Evolutionary conservation across 441 rosid genomes (phyloP), one percentile per base, ranked within the genome.

Genomic region (Mallotus japonicus): DNA sequence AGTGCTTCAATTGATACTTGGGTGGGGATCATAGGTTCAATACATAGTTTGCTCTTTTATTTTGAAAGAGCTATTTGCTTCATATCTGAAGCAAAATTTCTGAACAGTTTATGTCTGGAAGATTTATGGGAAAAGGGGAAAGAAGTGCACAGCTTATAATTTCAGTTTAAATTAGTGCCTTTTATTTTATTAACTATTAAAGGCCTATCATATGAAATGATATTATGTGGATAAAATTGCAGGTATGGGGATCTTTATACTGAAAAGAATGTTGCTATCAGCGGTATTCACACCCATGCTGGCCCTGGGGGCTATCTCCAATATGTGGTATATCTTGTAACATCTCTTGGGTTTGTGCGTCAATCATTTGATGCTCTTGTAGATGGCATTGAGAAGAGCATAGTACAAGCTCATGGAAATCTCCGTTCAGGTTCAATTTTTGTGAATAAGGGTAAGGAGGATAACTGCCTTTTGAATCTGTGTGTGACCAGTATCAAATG

Each of bases 241-340:
- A 94, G 99, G 81, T 94, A 90, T 78, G 99, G 94, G 8, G 85
- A 89, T 72, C 72, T 94, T 19, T 94, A 94, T 73, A 88, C 89
- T 14, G 95, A 90, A 77, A 85, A 84, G 16, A 94, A 94, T 83
- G 95, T 94, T 67, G 97, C 88, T 49, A 94, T 94, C 64, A 92
- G 92, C 79, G 99, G 99, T 58, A 88, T 92, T 78, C 99, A 94
- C 76, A 90, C 97, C 9, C 99, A 94, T 84, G 87, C 97, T 15
- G 99, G 99, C 72, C 97, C 98, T 17, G 98, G 98, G 56, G 98
- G 97, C 16, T 93, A 90, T 82, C 95, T 93, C 61, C 98, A 93
- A 77, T 93, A 93, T 75, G 85, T 92, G 67, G 91, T 88, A 56
- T 93, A 93, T 82, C 79, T 90, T 9, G 83, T 93, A 37, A 92